These are phyloP conservation scores for Nannizziopsis barbatae DNA, from an alignment of 2,329 filamentous ascomycete genomes.

Conservation along the genomic window DNA sequence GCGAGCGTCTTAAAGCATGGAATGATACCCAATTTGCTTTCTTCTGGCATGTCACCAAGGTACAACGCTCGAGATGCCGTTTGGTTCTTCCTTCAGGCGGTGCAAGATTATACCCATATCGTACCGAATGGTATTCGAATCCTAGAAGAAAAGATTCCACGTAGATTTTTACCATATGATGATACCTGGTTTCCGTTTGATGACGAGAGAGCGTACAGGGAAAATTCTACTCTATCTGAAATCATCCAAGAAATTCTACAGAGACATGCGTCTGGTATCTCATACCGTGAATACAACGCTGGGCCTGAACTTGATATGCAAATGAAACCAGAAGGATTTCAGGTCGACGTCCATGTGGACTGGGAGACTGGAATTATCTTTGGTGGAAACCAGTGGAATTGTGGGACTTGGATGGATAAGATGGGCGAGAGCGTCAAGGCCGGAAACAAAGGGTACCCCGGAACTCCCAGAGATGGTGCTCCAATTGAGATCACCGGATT, in stretches of 20 bases:
- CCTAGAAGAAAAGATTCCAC: slow-evolving; percentile 63
- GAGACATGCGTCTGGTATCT: slow-evolving; percentile 78
- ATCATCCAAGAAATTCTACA: slow-evolving; percentile 89
- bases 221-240: slow-evolving; percentile 71
- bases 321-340: slow-evolving; percentile 86
- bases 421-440: slow-evolving; percentile 97
- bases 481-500: slow-evolving; percentile 92
- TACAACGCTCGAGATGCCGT: slow-evolving; percentile 95
- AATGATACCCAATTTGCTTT: slow-evolving; percentile 91
- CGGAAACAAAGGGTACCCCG: slow-evolving; percentile 82
- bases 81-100: slow-evolving; percentile 95
- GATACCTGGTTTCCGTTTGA: slow-evolving; percentile 84
- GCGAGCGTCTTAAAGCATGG: slow-evolving; percentile 94
- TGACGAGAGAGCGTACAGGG: slow-evolving; percentile 75
- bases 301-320: slow-evolving; percentile 79
- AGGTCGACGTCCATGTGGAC: slow-evolving; percentile 81
- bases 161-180: slow-evolving; percentile 87
- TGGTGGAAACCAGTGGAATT: slow-evolving; percentile 87
- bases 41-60: slow-evolving; percentile 70
- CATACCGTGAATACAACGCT: slow-evolving; percentile 89
- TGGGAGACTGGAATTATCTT: slow-evolving; percentile 87
- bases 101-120: slow-evolving; percentile 81
- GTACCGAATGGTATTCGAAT: slow-evolving; percentile 65
- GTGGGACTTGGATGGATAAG: slow-evolving; percentile 99
- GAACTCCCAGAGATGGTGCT: slow-evolving; percentile 91